These are phyloP conservation scores for Penicillium corylophilum DNA, from an alignment of 2,329 filamentous ascomycete species.

Conservation along the genomic window DNA sequence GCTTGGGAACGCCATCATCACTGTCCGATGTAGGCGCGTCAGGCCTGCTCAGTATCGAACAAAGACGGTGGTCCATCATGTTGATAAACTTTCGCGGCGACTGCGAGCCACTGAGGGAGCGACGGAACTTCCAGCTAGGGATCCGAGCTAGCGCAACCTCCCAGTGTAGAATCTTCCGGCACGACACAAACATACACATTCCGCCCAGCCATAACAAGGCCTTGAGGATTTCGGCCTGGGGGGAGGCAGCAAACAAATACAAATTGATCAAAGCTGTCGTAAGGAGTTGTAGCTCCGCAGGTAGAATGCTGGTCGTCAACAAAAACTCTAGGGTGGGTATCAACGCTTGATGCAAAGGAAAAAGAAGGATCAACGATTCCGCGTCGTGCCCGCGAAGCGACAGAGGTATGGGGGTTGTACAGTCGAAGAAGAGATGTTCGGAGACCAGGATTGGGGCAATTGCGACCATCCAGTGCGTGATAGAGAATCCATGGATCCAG, in stretches of 20 bases:
- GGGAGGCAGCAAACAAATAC: constrained; percentile 71
- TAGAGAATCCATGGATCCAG: constrained; percentile 58
- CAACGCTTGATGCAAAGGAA: constrained; percentile 78
- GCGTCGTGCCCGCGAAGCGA: constrained; percentile 46
- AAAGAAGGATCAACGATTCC: constrained; percentile 66
- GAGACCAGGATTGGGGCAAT: constrained; percentile 64
- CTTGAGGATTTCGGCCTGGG: constrained; percentile 82
- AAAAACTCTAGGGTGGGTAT: constrained; percentile 73
- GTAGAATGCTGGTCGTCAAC: constrained; percentile 82
- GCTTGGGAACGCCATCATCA: constrained; percentile 36
- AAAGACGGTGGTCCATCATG: constrained; percentile 46
- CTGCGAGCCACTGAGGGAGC: constrained; percentile 45
- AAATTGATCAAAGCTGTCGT: constrained; percentile 81
- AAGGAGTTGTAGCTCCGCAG: constrained; percentile 83
- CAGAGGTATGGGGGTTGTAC: constrained; percentile 35
- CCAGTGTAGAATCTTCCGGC: constrained; percentile 74
- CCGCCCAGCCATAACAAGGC: constrained; percentile 83
- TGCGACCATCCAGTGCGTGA: constrained; percentile 76
- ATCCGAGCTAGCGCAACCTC: constrained; percentile 83
- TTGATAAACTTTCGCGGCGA: constrained; percentile 41
- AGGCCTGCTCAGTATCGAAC: constrained; percentile 49
- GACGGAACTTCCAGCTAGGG: constrained; percentile 84
- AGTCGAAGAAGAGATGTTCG: constrained; percentile 40
- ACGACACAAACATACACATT: constrained; percentile 69
- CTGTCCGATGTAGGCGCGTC: constrained; percentile 41